Conservation (phyloP, 495 filamentous ascomycete genomes). For the Amniculicola lignicola region DNA sequence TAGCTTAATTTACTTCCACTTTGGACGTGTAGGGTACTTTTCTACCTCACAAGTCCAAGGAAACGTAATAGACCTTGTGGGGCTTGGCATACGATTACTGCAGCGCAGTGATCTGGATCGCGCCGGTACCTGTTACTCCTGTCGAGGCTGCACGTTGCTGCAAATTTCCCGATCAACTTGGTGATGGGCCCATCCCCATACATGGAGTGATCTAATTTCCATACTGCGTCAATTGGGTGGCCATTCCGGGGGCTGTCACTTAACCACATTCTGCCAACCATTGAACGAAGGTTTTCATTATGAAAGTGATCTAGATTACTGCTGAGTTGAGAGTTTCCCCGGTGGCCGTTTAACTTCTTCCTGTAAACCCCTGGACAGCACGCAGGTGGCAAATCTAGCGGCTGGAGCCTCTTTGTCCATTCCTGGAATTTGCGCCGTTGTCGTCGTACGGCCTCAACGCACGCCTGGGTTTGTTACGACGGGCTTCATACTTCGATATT, state of each 20-base stretch:
- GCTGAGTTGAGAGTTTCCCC: background rate
- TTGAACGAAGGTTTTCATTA: background rate
- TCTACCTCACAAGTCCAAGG: too few relatives aligned
- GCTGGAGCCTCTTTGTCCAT: background rate
- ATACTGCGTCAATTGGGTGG: background rate
- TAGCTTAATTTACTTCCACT: too few relatives aligned
- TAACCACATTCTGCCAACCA: constrained; percentile 13
- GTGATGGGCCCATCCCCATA: too few relatives aligned
- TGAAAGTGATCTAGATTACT: background rate
- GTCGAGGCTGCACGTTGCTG: too few relatives aligned
- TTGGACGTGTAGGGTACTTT: too few relatives aligned
- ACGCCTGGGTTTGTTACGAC: constrained; percentile 1
- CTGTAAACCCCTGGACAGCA: background rate
- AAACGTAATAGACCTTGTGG: too few relatives aligned
- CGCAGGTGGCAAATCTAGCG: background rate
- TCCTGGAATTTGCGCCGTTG: constrained; percentile 16
- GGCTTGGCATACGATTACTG: too few relatives aligned
- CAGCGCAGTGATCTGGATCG: too few relatives aligned
- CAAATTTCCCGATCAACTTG: too few relatives aligned
- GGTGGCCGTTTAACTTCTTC: background rate
- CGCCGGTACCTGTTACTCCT: too few relatives aligned
- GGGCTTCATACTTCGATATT: constrained; percentile 27
- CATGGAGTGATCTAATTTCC: too few relatives aligned
- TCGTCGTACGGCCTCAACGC: constrained; percentile 6
- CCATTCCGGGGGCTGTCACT: background rate